Base-by-base conservation (phyloP, 169 alveolate genomes). In the Plasmodium yoelii region DNA sequence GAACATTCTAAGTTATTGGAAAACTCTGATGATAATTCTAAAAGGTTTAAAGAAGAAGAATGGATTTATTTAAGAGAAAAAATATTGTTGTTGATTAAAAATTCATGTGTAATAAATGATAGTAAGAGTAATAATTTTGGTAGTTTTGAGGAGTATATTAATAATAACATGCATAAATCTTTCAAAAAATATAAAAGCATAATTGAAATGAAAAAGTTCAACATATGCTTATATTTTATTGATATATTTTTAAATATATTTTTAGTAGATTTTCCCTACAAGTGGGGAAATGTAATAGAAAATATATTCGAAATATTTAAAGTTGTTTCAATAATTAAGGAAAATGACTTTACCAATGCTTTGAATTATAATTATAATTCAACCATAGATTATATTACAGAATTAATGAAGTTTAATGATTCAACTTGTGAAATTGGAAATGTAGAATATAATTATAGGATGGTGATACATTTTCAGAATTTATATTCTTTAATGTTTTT, bases 151-250 rank as follows among this genome's bases (percentile, higher is more conserved):
- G 69, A 77, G 26, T 26, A 47, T 13, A 77, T 77, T 77, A 51
- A 77, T 68, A 49, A 64, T 26, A 64, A 77, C 19, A 77, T 77
- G 88, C 65, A 77, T 77, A 77, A 69, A 77, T 63, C 74, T 63
- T 77, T 63, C 53, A 77, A 77, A 53, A 77, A 57, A 68, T 69
- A 77, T 68, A 77, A 77, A 57, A 77, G 71, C 24, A 63, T 77
- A 28, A 68, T 77, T 49, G 88, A 77, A 53, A 77, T 77, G 88
- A 77, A 63, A 57, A 77, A 77, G 18, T 77, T 77, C 63, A 77
- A 77, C 59, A 46, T 63, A 77, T 77, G 88, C 63, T 77, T 77
- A 77, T 77, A 63, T 77, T 77, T 77, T 57, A 77, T 77, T 77
- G 88, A 77, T 68, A 64, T 77, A 22, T 77, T 77, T 77, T 77